Evolutionary conservation across 2,329 filamentous ascomycete genomes (phyloP), one percentile per base, ranked within the genome.

Genomic region (Hypoxylon sp.): DNA sequence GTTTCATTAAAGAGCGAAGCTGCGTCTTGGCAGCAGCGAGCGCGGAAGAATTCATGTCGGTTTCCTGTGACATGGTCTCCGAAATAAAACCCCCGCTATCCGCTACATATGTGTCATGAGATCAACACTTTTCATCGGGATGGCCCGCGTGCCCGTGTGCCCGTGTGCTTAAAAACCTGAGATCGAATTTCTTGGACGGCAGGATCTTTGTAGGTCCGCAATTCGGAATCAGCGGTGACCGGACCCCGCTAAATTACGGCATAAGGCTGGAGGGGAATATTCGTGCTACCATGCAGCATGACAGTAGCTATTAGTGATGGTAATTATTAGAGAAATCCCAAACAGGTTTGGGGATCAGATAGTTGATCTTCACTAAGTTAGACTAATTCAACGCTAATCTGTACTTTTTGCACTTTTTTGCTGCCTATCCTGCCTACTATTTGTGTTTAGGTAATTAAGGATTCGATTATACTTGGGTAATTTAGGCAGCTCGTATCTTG

Each of bases 11-110:
- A 56, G 77, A 78, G 49, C 92, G 82, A 55, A 96, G 76, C 63
- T 90, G 86, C 67, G 88, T 86, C 75, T 96, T 96, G 32, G 88
- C 85, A 50, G 80, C 77, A 58, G 79, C 79, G 46, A 91, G 72
- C 41, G 81, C 51, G 21, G 63, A 46, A 13, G 62, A 59, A 34
- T 65, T 69, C 68, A 69, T 69, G 26, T 63, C 61, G 40, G 57
- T 47, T 31, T 54, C 53, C 15, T 61, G 56, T 25, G 59, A 48
- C 63, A 65, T 66, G 26, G 26, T 62, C 51, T 35, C 5, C 25
- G 23, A 19, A 45, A 17, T 49, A 40, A 36, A 7, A 30, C 21
- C 32, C 26, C 32, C 34, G 43, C 44, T 30, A 11, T 25, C 41
- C 12, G 16, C 8, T 8, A 5, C 23, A 40, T 58, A 40, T 47